Evolutionary conservation across 169 alveolate species (phyloP), one percentile per base, ranked within the genome.

Genomic region (Ichthyophthirius multifiliis): DNA sequence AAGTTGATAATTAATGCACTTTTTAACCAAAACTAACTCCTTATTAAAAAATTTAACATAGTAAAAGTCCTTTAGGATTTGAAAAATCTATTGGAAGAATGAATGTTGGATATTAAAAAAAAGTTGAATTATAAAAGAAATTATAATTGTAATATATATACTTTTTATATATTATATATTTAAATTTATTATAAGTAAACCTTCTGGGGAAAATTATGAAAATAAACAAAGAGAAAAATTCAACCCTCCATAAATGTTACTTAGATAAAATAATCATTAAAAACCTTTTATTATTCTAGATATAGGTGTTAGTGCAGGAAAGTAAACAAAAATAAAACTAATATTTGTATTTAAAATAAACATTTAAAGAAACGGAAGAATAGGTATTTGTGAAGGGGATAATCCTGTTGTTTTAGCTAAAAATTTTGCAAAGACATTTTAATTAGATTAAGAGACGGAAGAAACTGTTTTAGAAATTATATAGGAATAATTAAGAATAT

Each of bases 301-400:
- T 7, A 55, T 55, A 20, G 31, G 31, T 55, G 71, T 55, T 27
- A 55, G 71, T 13, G 43, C 71, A 15, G 71, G 71, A 18, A 55
- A 55, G 71, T 55, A 55, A 55, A 27, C 12, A 20, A 23, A 18
- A 48, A 55, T 55, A 27, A 1, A 5, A 3, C 13, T 7, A 18
- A 1, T 4, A 55, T 27, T 12, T 7, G 31, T 2, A 10, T 20
- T 10, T 20, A 15, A 55, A 55, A 4, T 23, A 0, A 27, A 27
- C 2, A 0, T 12, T 3, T 47, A 20, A 20, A 55, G 71, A 27
- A 55, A 55, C 31, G 71, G 71, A 13, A 55, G 71, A 55, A 55
- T 55, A 55, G 71, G 71, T 27, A 55, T 55, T 1, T 55, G 71
- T 7, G 71, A 55, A 55, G 71, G 71, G 31, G 71, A 55, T 55